Conservation (phyloP, 225 moss, liverwort and hornwort species). For the Polytrichum commune region DNA sequence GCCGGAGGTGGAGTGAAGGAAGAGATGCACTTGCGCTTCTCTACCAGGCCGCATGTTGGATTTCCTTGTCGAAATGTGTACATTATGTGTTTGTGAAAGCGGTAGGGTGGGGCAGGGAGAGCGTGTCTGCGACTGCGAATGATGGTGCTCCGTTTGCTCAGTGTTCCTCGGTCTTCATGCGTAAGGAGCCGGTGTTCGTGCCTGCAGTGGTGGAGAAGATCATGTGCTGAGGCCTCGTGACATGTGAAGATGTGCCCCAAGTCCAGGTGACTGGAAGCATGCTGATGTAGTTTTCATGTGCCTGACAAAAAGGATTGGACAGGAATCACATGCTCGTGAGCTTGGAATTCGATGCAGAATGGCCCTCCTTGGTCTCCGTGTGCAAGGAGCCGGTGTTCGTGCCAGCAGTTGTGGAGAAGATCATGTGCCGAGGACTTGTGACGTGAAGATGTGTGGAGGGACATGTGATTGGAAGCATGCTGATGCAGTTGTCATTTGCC, state of each 20-base stretch:
- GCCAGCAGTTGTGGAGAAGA: slow-evolving; percentile 14
- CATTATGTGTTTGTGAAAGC: slow-evolving; percentile 41
- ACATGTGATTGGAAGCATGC: no score
- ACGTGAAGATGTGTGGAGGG: neutral
- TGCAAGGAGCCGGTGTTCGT: slow-evolving; percentile 9
- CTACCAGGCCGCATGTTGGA: slow-evolving; percentile 52
- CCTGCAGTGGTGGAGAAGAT: slow-evolving; percentile 16
- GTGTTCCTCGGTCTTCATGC: slow-evolving; percentile 35
- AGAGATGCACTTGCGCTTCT: slow-evolving; percentile 34
- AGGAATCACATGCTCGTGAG: neutral
- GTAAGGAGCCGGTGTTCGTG: slow-evolving; percentile 9
- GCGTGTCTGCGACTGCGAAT: slow-evolving; percentile 19
- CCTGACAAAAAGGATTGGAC: no score
- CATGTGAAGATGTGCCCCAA: no score
- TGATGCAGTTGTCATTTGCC: neutral
- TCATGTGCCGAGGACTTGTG: slow-evolving; percentile 14
- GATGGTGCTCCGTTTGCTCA: slow-evolving; percentile 34
- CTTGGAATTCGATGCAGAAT: neutral
- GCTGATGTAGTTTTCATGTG: neutral
- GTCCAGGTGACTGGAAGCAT: no score
- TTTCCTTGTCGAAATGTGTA: slow-evolving; percentile 46
- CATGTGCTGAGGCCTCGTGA: slow-evolving; percentile 13
- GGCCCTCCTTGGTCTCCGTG: slow-evolving; percentile 22
- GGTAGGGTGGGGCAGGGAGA: slow-evolving; percentile 29
- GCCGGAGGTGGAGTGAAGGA: slow-evolving; percentile 32